phyloP scores from a whole-genome alignment of 2,329 filamentous ascomycete species.

The Cercospora nicotianae region DNA sequence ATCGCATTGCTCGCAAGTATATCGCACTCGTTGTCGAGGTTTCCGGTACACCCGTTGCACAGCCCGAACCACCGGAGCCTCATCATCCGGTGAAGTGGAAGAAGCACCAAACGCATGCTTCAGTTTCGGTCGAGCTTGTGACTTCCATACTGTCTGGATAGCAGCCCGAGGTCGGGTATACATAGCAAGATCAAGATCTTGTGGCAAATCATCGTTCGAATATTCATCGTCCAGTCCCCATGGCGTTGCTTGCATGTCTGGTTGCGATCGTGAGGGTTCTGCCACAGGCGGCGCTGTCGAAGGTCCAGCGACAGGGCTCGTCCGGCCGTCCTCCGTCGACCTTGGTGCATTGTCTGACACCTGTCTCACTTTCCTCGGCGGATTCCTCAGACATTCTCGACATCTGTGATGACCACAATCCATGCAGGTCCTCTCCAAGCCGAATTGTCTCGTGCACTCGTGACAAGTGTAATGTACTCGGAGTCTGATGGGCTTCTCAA shows the following conservation, averaged over 20 bases:
- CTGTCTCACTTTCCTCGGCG: slow-evolving; percentile 62
- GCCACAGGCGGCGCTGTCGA: slow-evolving; percentile 2
- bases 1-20: slow-evolving; percentile 63
- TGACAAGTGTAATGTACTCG: slow-evolving; percentile 79
- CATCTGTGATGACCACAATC: slow-evolving; percentile 79
- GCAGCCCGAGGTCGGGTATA: slow-evolving; percentile 27
- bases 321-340: slow-evolving; percentile 29
- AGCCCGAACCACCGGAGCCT: slow-evolving; percentile 32
- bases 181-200: slow-evolving; percentile 26
- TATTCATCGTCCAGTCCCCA: slow-evolving; percentile 21
- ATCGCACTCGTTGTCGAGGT: slow-evolving; percentile 47
- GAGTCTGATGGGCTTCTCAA: slow-evolving; percentile 69
- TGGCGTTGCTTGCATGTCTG: neutral
- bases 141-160: slow-evolving; percentile 59
- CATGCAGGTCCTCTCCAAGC: slow-evolving; percentile 68
- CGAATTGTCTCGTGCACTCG: slow-evolving; percentile 73
- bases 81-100: slow-evolving; percentile 24
- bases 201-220: slow-evolving; percentile 10
- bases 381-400: slow-evolving; percentile 75
- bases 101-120: neutral
- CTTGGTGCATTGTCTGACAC: slow-evolving; percentile 56
- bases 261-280: slow-evolving; percentile 14
- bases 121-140: slow-evolving; percentile 51
- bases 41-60: slow-evolving; percentile 46
- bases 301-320: neutral